phyloP scores from a whole-genome alignment of 2,329 filamentous ascomycete genomes.

The Diatrype stigma region DNA sequence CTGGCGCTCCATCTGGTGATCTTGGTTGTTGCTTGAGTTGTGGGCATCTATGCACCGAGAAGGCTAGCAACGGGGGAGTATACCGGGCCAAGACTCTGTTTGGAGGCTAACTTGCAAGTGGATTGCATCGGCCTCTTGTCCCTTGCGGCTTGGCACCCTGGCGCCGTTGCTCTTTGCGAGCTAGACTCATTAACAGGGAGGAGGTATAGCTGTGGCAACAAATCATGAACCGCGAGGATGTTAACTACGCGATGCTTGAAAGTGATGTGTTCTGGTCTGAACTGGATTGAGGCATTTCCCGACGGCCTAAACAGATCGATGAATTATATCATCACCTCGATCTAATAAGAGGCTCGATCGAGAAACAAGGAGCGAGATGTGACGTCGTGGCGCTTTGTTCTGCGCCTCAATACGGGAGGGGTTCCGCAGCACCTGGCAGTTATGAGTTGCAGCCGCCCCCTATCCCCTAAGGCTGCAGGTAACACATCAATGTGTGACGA shows the following conservation, averaged over 20 bases:
- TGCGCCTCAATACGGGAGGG: neutral
- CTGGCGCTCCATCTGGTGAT: constrained; percentile 8
- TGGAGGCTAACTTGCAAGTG: neutral
- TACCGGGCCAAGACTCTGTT: neutral
- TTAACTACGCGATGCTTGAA: no score
- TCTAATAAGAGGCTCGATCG: neutral
- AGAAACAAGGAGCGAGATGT: neutral
- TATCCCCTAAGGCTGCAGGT: neutral
- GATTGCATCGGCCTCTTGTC: neutral
- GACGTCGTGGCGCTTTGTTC: neutral
- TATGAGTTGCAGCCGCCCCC: neutral
- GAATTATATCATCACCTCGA: neutral
- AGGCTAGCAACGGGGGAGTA: neutral
- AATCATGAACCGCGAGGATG: no score
- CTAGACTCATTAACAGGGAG: neutral
- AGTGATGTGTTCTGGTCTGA: no score
- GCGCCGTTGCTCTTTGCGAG: neutral
- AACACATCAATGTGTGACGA: neutral
- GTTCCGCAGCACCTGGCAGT: neutral
- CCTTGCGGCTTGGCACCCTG: neutral
- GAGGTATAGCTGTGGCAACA: no score
- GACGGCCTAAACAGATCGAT: no score
- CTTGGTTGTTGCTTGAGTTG: constrained; percentile 13
- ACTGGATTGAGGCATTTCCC: no score
- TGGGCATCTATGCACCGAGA: constrained; percentile 1